These are phyloP conservation scores for Paraphysoderma sedebokerense DNA, from an alignment of 371 early-diverging fungal species.

Conservation along the genomic window DNA sequence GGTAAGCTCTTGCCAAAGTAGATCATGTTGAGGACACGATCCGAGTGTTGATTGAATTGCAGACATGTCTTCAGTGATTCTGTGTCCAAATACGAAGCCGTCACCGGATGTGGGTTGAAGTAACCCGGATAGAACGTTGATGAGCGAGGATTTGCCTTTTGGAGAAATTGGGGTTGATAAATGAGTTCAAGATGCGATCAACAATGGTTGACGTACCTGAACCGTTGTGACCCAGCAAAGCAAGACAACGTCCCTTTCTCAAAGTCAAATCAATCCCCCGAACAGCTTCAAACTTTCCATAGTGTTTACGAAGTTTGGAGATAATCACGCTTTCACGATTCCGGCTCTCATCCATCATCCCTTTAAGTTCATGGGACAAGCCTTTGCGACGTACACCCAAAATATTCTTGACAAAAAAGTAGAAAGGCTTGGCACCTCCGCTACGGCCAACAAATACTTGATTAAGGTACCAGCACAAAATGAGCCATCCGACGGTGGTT, in stretches of 20 bases:
- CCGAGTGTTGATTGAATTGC: not conserved
- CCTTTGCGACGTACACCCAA: no score
- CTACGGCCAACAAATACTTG: no score
- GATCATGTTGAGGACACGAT: not conserved
- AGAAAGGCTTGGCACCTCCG: no score
- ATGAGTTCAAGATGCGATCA: not conserved
- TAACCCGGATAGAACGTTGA: not conserved
- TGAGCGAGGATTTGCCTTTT: not conserved
- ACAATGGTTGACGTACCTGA: not conserved
- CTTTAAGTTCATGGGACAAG: no score
- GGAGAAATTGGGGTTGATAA: not conserved
- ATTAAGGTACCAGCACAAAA: not conserved
- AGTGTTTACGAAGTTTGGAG: no score
- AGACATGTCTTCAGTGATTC: not conserved
- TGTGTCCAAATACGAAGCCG: not conserved
- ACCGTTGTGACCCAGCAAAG: not conserved
- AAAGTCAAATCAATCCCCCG: not conserved
- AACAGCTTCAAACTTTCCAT: slow-evolving; percentile 4
- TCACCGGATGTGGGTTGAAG: not conserved
- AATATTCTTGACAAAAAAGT: no score
- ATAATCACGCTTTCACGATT: no score
- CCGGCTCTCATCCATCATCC: no score
- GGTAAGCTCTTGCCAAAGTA: not conserved
- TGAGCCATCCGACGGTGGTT: not conserved
- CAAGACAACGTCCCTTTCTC: not conserved